Evolutionary conservation across 2,329 filamentous ascomycete genomes (phyloP), one percentile per base, ranked within the genome.

Genomic region (Delphinella strobiligena): DNA sequence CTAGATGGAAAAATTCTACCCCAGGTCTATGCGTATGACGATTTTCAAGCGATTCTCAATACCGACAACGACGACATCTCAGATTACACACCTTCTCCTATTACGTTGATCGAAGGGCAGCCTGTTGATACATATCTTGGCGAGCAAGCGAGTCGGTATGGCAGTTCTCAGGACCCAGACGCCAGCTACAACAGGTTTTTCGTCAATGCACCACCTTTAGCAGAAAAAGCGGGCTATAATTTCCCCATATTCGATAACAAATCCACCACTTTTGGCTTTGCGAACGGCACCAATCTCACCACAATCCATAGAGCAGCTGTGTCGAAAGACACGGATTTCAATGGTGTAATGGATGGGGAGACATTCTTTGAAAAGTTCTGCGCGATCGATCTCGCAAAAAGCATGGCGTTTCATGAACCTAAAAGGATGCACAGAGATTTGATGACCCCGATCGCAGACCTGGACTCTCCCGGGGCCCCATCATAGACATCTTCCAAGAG

Each of bases 301-400:
- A 42, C 51, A 16, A 47, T 51, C 37, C 61, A 60, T 9, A 15
- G 57, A n/a, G 59, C 37, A n/a, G 30, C 33, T 5, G 17, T 18
- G 5, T 16, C 34, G 30, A 17, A 19, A 1, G 44, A 52, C 36
- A 43, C 42, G 5, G 46, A 58, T 43, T 60, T 66, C 43, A 50
- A 49, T 34, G 52, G 54, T 34, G 53, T 64, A 27, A 49, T 55
- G 16, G 59, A 56, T 42, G 66, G 64, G 1, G 44, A 53, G 9
- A 46, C 56, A 1, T 63, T 68, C 44, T 67, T 64, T 37, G 34
- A 57, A 10, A 54, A 52, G 30, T 66, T 66, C 40, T 57, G 54
- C 40, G 50, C 22, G n/a, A 31, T 34, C 2, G 30, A 40, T 31
- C 19, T 40, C 8, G 34, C 38, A 4, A 27, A 31, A 11, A 36